Base-by-base conservation (phyloP, 176 grass and related monocot species). In the Musa acuminata region DNA sequence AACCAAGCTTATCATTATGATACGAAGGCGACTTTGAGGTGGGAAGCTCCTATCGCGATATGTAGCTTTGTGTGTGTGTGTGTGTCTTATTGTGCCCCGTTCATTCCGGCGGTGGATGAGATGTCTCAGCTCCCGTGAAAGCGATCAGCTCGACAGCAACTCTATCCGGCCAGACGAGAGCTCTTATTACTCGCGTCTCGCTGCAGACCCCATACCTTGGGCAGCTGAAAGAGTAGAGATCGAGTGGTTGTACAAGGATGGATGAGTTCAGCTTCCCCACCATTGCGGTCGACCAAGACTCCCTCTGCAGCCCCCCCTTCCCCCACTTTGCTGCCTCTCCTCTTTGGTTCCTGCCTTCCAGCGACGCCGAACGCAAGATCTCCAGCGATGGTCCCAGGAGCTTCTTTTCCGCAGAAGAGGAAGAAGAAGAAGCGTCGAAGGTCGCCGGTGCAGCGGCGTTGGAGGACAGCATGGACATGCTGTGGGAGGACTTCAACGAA, bases 401-500 rank as follows among this genome's bases (percentile, higher is more conserved):
- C 57, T 21, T n/a, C 57, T 62, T 14, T 19, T 19, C 13, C 20
- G 20, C 20, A 6, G 22, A 55, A 53, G 0, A 71, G 22, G 10
- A 1, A 25, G 16, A 19, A 13, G 48, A 1, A 72, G 29, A 53
- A 17, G 48, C 50, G 8, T 1, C 35, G 3, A 20, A 73, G 7
- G 48, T 62, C 24, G 55, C 67, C 60, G 67, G 84, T 21, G 73
- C 64, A 19, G 71, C 59, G 29, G 63, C 76, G 83, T 77, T 73
- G 81, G 93, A 92, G 75, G 82, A 88, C 75, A 90, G 82, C 85
- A 96, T 96, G 93, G 93, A 96, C 81, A 86, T 92, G 87, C 78
- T 96, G 69, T 96, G 93, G 93, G 93, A 96, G 77, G 80, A 88
- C 84, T 96, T 96, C 85, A 96, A 96, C 69, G 93, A 96, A 68